Conservation (phyloP, 305 asterid species). For the Fraxinus paxiana region DNA sequence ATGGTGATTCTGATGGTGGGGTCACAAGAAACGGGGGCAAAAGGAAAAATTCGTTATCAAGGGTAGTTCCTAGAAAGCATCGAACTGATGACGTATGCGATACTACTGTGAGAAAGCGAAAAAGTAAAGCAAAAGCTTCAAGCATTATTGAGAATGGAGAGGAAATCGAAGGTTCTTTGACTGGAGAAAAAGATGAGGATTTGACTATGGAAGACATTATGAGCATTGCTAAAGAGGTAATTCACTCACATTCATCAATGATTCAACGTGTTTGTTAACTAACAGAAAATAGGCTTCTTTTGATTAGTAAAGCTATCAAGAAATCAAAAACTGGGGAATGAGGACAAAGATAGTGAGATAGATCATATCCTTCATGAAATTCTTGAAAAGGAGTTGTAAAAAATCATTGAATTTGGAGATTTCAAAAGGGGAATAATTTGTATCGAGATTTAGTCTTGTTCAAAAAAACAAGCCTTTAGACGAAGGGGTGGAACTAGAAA, state of each 20-base stretch:
- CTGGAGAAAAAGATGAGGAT: not conserved
- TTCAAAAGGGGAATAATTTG: not conserved
- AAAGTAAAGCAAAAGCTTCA: not conserved
- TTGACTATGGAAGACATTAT: not conserved
- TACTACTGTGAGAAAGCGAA: not conserved
- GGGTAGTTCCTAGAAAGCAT: not conserved
- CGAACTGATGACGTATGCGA: not conserved
- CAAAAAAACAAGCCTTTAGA: not conserved
- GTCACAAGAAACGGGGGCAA: not conserved
- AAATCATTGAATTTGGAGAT: not conserved
- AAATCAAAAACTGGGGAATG: not conserved
- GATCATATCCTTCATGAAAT: not conserved
- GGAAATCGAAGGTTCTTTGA: not conserved
- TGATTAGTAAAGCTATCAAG: not conserved
- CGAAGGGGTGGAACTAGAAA: not conserved
- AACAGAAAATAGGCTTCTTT: not conserved
- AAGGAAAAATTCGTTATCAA: not conserved
- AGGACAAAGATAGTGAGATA: not conserved
- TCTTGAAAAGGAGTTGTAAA: not conserved
- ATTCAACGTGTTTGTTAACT: not conserved
- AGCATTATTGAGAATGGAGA: slow-evolving; percentile 4
- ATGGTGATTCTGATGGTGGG: not conserved
- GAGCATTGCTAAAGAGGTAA: not conserved
- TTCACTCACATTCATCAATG: not conserved
- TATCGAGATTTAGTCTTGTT: not conserved